A percentile compares a stretch with the other conserved stretches of the same genome.
Evolutionary conservation across 371 early-diverging fungal genomes (phyloP).

Genomic region (Encephalitozoon intestinalis): DNA sequence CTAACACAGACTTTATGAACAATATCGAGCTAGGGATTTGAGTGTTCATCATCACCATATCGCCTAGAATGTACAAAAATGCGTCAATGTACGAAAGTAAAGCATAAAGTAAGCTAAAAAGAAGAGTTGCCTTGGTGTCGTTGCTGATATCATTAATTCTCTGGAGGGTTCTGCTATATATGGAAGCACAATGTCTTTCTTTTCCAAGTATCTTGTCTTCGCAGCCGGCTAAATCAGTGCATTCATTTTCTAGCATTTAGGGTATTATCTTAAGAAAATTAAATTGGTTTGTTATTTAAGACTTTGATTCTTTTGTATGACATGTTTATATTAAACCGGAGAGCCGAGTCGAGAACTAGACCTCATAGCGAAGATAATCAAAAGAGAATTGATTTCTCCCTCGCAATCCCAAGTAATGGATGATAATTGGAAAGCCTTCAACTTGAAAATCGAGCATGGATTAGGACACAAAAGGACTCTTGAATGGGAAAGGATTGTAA

Average conservation of each 20-base stretch:
- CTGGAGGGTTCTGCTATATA: background rate
- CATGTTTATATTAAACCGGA: background rate
- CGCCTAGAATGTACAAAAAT: constrained; percentile 50
- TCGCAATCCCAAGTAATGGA: background rate
- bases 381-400: background rate
- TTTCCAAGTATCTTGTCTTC: background rate
- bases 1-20: constrained; percentile 52
- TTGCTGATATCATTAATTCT: background rate
- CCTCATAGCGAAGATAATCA: too few relatives aligned
- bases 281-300: background rate
- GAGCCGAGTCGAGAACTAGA: too few relatives aligned
- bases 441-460: background rate
- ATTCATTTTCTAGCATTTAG: background rate
- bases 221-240: background rate
- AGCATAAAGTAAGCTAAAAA: constrained; percentile 44
- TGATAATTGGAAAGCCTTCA: background rate
- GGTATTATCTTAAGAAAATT: background rate
- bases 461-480: background rate
- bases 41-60: constrained; percentile 47
- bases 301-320: background rate
- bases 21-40: constrained; percentile 54
- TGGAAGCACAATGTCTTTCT: background rate
- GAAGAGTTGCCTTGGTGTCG: constrained; percentile 3
- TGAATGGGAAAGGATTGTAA: constrained; percentile 25
- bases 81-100: constrained; percentile 45